Conservation (phyloP, 345 rosid genomes). For the Laguncularia racemosa region DNA sequence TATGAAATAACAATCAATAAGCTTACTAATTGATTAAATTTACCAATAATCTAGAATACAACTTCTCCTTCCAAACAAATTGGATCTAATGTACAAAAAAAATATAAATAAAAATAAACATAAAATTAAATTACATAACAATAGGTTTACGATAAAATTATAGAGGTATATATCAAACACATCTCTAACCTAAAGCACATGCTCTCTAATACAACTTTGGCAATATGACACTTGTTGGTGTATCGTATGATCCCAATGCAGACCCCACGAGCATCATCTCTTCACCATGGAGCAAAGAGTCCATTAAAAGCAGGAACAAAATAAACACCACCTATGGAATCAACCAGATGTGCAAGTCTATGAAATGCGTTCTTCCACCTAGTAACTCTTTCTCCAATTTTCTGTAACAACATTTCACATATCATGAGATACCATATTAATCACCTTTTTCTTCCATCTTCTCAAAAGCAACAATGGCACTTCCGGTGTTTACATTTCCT, state of each 20-base stretch:
- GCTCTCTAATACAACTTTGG: slow-evolving; percentile 91
- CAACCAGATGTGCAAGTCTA: slow-evolving; percentile 58
- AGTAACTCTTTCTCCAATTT: slow-evolving; percentile 71
- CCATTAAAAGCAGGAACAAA: slow-evolving; percentile 97
- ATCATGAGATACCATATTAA: not conserved
- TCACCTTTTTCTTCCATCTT: slow-evolving; percentile 91
- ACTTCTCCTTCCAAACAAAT: too few species aligned
- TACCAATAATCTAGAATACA: too few species aligned
- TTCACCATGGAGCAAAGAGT: slow-evolving; percentile 96
- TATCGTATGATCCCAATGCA: slow-evolving; percentile 83
- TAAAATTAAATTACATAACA: too few species aligned
- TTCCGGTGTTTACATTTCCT: slow-evolving; percentile 69
- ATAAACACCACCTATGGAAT: slow-evolving; percentile 75
- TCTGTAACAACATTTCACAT: slow-evolving; percentile 22
- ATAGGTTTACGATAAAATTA: too few species aligned
- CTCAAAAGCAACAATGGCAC: slow-evolving; percentile 69
- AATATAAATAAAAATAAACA: too few species aligned
- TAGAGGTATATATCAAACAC: too few species aligned
- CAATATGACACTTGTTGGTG: slow-evolving; percentile 81
- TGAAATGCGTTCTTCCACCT: slow-evolving; percentile 79
- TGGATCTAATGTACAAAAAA: too few species aligned
- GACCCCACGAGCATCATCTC: slow-evolving; percentile 95
- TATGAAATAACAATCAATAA: too few species aligned
- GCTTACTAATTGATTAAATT: too few species aligned
- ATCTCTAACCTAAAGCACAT: slow-evolving; percentile 92